phyloP scores from a whole-genome alignment of 495 filamentous ascomycete genomes.

The Xylona heveae region DNA sequence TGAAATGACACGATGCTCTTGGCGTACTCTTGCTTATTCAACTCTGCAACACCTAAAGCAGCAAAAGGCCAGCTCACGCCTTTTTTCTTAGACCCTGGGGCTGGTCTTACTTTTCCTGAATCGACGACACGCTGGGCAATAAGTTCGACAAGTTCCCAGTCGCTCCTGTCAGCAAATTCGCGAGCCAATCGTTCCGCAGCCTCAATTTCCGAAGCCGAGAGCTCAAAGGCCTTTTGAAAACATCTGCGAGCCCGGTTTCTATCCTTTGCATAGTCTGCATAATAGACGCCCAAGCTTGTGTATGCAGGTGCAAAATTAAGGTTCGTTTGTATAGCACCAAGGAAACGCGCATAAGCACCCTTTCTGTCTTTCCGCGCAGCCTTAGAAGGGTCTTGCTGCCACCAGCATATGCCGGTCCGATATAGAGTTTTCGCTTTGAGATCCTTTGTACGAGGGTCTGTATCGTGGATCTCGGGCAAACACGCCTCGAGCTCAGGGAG shows the following conservation, averaged over 20 bases:
- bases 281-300: conserved; percentile 86
- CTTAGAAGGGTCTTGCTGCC: conserved; percentile 54
- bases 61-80: conserved; percentile 91
- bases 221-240: conserved; percentile 92
- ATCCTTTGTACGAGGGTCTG: conserved; percentile 37
- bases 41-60: conserved; percentile 87
- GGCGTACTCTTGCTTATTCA: conserved; percentile 80
- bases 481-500: conserved; percentile 46
- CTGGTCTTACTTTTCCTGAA: conserved; percentile 69
- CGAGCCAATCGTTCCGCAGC: conserved; percentile 74
- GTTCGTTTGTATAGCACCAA: conserved; percentile 67
- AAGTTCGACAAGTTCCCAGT: conserved; percentile 92
- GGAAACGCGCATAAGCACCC: conserved; percentile 63
- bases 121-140: conserved; percentile 81
- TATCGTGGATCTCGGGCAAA: conserved; percentile 31
- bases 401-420: conserved; percentile 72
- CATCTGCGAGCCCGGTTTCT: conserved; percentile 65
- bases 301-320: conserved; percentile 85
- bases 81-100: conserved; percentile 78
- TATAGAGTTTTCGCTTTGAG: conserved; percentile 70
- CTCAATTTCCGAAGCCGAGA: conserved; percentile 69
- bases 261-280: conserved; percentile 76
- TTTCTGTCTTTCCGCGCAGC: conserved; percentile 51
- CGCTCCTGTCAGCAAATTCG: conserved; percentile 67
- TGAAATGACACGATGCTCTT: conserved; percentile 84